phyloP scores from a whole-genome alignment of 306 rosid species.

The barrel medic (Medicago truncatula) region DNA sequence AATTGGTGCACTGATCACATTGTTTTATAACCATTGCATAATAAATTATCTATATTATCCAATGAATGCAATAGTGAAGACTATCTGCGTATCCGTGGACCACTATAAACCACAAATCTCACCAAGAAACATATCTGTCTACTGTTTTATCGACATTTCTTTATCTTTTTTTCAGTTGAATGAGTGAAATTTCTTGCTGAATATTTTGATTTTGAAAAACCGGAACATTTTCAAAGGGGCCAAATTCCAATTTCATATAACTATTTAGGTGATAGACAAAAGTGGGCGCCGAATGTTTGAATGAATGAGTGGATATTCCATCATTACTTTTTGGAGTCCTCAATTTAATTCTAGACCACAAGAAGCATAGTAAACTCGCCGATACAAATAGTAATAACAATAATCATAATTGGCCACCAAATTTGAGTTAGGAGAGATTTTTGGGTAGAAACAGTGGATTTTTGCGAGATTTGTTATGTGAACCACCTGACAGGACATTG shows the following conservation, averaged over 20 bases:
- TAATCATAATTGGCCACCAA: background rate
- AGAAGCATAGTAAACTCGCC: too few relatives aligned
- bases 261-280: too few relatives aligned
- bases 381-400: too few relatives aligned
- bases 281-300: too few relatives aligned
- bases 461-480: background rate
- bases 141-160: slow-evolving; percentile 16
- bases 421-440: background rate
- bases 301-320: background rate
- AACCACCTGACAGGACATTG: background rate
- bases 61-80: background rate
- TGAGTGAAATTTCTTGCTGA: background rate
- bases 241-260: background rate
- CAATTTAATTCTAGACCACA: too few relatives aligned
- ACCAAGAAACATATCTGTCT: background rate
- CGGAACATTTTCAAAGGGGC: background rate
- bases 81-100: background rate
- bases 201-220: background rate
- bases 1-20: background rate
- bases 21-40: slow-evolving; percentile 6
- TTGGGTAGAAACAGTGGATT: background rate
- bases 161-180: slow-evolving; percentile 12
- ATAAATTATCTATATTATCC: background rate
- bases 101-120: slow-evolving; percentile 1
- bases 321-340: background rate